Conservation (phyloP, 2,329 filamentous ascomycete genomes). For the Cordyceps pruinosa region DNA sequence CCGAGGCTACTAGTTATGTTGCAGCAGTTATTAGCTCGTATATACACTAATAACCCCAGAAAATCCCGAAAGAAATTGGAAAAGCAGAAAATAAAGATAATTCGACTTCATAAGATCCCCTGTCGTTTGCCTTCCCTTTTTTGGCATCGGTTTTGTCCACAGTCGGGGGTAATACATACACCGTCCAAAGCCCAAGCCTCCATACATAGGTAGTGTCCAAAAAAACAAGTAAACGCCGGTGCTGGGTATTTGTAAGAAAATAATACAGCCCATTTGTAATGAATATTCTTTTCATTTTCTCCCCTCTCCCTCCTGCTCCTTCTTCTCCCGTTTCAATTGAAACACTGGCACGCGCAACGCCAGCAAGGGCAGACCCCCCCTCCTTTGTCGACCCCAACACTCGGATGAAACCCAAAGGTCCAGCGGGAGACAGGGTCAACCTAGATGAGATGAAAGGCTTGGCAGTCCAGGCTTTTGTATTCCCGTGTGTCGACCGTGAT, state of each 20-base stretch:
- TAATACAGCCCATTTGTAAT: constrained; percentile 9
- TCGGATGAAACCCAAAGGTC: background rate
- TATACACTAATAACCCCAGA: background rate
- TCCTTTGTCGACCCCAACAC: background rate
- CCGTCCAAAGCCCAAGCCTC: background rate
- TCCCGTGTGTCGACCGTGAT: background rate
- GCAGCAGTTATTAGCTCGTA: background rate
- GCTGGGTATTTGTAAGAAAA: constrained; percentile 10
- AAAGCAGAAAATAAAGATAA: background rate
- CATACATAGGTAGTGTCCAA: background rate
- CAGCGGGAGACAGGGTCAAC: background rate
- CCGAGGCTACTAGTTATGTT: background rate
- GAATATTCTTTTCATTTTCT: background rate
- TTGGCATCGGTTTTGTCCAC: background rate
- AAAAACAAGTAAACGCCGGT: constrained; percentile 2
- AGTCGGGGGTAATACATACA: background rate
- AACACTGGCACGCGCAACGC: background rate
- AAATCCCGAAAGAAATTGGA: background rate
- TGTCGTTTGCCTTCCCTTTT: background rate
- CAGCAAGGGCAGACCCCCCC: background rate
- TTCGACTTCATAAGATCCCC: background rate
- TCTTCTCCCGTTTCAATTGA: background rate
- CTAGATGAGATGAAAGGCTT: background rate
- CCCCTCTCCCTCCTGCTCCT: background rate
- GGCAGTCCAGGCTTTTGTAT: background rate